Evolutionary conservation across 768 basidiomycete species (phyloP), one percentile per base, ranked within the genome.

Genomic region (Termitomyces sp.): DNA sequence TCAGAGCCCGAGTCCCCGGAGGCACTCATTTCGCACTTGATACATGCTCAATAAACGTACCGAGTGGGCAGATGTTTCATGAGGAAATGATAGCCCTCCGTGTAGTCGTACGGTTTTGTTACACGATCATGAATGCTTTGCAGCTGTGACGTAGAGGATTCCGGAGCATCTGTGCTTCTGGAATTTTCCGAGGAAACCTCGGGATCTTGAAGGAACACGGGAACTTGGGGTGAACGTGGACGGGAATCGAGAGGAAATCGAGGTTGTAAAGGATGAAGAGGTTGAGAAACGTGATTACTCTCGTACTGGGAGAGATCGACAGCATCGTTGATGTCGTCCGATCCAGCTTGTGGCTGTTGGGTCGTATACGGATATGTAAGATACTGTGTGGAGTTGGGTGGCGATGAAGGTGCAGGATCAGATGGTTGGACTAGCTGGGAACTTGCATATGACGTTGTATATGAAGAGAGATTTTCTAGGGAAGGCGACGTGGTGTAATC

Each of bases 21-120:
- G 74, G 76, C 68, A 78, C 79, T 79, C 76, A 71, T 74, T 71
- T 74, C 70, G 66, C 69, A 68, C 59, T 72, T 67, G 68, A 66
- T 60, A 69, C 63, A 73, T 71, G 66, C 70, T 71, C 68, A 72
- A 72, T 66, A 71, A 66, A 86, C 89, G 75, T 72, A 92, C 94
- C 89, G 85, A 68, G 78, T 84, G 47, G 89, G 89, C 55, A 98
- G 79, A 74, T 94, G 91, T 76, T 94, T 92, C 94, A 98, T 98
- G 66, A 98, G 79, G 72, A 91, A 92, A 72, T 97, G 96, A 71
- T 98, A 98, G 25, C 94, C 94, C 77, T 97, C 91, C 15, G 94
- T 96, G 69, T 98, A 97, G 71, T 96, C 94, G 70, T 94, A 96
- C 5, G 94, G 91, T 69, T 83, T 80, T 15, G 86, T 84, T 49